These are phyloP conservation scores for Rhynchospora breviuscula DNA, from an alignment of 176 grass and related monocot genomes.

Conservation along the genomic window DNA sequence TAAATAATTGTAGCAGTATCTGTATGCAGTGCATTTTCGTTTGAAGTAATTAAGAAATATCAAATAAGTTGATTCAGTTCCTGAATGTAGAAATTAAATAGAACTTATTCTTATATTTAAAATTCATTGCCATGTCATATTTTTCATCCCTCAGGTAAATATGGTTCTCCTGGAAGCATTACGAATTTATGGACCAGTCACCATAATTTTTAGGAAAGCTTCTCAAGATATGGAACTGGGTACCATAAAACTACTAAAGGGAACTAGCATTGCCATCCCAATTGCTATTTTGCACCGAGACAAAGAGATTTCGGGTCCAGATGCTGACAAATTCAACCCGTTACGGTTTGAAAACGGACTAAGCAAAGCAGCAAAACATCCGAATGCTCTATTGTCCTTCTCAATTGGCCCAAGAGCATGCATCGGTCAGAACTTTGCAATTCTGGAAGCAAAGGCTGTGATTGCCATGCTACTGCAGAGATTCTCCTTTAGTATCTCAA, in stretches of 20 bases:
- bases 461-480: conserved; percentile 41
- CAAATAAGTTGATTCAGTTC: no score
- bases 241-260: background rate
- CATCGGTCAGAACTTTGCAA: conserved; percentile 54
- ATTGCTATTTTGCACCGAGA: conserved; percentile 2
- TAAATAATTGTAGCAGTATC: no score
- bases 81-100: no score
- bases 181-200: background rate
- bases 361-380: conserved; percentile 27
- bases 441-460: conserved; percentile 46
- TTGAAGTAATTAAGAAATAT: no score
- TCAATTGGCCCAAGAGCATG: conserved; percentile 32
- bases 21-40: no score
- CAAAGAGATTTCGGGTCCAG: conserved; percentile 44
- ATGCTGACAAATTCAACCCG: conserved; percentile 33
- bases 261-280: background rate
- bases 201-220: background rate
- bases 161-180: background rate
- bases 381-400: conserved; percentile 38
- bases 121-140: background rate
- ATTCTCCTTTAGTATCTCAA: conserved; percentile 42
- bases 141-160: background rate
- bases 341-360: conserved; percentile 38
- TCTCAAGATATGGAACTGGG: background rate
- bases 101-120: no score